Base-by-base conservation (phyloP, 106 monocot species). In the Platanthera zijinensis region DNA sequence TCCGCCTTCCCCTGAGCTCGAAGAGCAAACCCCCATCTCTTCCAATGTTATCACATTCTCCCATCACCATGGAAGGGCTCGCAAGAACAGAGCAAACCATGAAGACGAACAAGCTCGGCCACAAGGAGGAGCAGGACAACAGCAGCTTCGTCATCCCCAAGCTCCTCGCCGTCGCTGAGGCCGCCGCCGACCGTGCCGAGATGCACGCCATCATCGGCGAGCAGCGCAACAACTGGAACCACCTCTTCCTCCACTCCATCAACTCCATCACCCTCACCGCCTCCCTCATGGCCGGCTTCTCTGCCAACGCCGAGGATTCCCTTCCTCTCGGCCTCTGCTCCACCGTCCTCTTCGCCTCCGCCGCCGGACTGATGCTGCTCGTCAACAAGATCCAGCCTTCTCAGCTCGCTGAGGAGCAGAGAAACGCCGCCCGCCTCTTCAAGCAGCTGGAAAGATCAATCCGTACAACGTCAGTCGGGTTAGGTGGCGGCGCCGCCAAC, bases 401-500 rank as follows among this genome's bases (percentile, higher is more conserved):
- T 9, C 96, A 96, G 83, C 90, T 96, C 8, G 96, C 93, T 0
- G 90, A 93, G 74, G 93, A 96, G 78, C 96, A 93, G 66, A 68
- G 93, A 67, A 93, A 96, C 52, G 90, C 96, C 8, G 75, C 90
- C 6, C 80, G 87, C 11, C 56, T 93, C 79, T 96, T 87, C 85
- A 84, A 74, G 75, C 78, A 87, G 76, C 84, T 96, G 10, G 87
- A 87, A 75, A 86, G 69, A 75, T 83, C 84, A 9, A 84, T 96
- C 30, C 82, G 61, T 3, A 72, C 83, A 8, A 66, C 47, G 11
- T 75, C 25, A 25, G 25, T 88, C 1, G 72, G 76, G 2, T 61
- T 76, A 8, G 49, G 72, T 7, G 10, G 73, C 21, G n/a, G 64
- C 12, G 15, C 75, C 17, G 56, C 69, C 2, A 79, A 78, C 8